phyloP scores from a whole-genome alignment of 169 alveolate species.

The Babesia bigemina region DNA sequence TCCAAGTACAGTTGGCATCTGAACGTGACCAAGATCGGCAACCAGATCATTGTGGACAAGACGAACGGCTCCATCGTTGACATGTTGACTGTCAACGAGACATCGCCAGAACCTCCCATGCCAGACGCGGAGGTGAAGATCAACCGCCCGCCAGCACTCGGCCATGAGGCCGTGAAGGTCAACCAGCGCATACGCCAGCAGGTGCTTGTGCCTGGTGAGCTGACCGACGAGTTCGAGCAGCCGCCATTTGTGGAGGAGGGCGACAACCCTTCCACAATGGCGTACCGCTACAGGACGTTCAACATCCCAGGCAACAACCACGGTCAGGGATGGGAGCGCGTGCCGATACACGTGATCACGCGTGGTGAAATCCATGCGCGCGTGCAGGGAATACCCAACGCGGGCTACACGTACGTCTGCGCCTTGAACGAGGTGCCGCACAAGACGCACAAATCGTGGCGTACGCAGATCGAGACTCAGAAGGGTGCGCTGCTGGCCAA shows the following conservation, averaged over 20 bases:
- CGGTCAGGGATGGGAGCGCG: constrained; percentile 60
- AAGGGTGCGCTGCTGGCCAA: constrained; percentile 87
- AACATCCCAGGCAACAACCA: constrained; percentile 77
- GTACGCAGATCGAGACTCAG: constrained; percentile 85
- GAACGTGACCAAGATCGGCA: constrained; percentile 82
- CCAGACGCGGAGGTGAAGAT: constrained; percentile 87
- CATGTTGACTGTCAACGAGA: constrained; percentile 88
- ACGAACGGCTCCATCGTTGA: constrained; percentile 90
- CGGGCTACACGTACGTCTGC: constrained; percentile 81
- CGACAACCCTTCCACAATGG: constrained; percentile 78
- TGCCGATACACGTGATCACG: constrained; percentile 65
- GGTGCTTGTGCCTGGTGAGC: constrained; percentile 74
- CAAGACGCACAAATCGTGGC: constrained; percentile 84
- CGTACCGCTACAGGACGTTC: constrained; percentile 86
- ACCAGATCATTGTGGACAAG: constrained; percentile 85
- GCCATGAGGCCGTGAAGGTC: constrained; percentile 87
- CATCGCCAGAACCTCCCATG: constrained; percentile 88
- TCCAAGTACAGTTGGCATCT: constrained; percentile 90
- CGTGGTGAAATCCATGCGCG: constrained; percentile 84
- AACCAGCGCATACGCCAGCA: constrained; percentile 87
- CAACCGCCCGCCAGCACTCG: constrained; percentile 86
- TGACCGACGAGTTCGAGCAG: constrained; percentile 70
- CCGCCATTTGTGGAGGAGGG: constrained; percentile 79
- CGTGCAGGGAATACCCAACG: constrained; percentile 64
- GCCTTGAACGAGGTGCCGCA: constrained; percentile 84